Evolutionary conservation across 345 rosid species (phyloP).

Genomic region (Cardamine occulta): DNA sequence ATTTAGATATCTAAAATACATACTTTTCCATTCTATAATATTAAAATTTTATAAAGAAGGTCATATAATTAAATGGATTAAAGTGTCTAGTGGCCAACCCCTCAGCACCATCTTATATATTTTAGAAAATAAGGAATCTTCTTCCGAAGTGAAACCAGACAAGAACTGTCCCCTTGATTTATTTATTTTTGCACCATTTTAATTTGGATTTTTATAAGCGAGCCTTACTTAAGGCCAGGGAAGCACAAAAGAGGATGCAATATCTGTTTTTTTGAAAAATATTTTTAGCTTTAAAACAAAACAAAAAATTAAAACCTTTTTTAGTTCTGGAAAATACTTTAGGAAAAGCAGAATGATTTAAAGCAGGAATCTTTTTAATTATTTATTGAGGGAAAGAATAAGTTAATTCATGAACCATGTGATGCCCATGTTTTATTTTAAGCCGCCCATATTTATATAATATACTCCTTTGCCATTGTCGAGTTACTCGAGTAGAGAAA

Average conservation of each 20-base stretch:
- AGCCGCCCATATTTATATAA: background rate
- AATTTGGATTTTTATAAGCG: background rate
- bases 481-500: background rate
- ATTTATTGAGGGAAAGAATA: background rate
- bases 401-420: slow-evolving; percentile 37
- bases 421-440: slow-evolving; percentile 32
- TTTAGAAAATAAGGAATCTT: slow-evolving; percentile 20
- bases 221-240: slow-evolving; percentile 22
- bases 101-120: slow-evolving; percentile 27
- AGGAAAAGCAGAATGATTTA: slow-evolving; percentile 11
- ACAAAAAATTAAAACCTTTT: background rate
- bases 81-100: slow-evolving; percentile 33
- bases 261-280: background rate
- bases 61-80: background rate
- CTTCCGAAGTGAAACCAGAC: slow-evolving; percentile 31
- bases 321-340: background rate
- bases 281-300: background rate
- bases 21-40: background rate
- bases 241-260: slow-evolving; percentile 11
- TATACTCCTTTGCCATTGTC: background rate
- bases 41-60: background rate
- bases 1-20: background rate
- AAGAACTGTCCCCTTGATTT: slow-evolving; percentile 37
- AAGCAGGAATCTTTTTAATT: slow-evolving; percentile 1
- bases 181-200: slow-evolving; percentile 16